Evolutionary conservation across 306 rosid genomes (phyloP), one percentile per base, ranked within the genome.

Genomic region (Albizia julibrissin): DNA sequence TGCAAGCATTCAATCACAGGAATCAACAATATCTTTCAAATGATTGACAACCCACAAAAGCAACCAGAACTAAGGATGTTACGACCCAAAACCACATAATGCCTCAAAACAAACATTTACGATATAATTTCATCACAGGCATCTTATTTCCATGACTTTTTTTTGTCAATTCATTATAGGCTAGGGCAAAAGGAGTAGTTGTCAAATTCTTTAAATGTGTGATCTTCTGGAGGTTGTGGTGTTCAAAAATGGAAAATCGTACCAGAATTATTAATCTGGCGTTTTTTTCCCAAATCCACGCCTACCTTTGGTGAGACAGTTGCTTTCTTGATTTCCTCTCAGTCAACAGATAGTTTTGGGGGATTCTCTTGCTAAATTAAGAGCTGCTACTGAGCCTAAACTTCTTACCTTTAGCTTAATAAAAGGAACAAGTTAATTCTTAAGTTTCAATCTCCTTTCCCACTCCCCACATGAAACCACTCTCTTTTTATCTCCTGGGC

Each of bases 71-170:
- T 75, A 56, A 68, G 26, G 77, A 76, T 33, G 33, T 54, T 75
- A 82, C 65, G 71, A 67, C 62, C 49, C 65, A 76, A 75, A 72
- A 76, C 65, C 42, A 69, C 11, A 59, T 24, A 52, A 70, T 76
- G 37, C 81, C 66, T 22, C 16, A 31, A 69, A 54, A 76, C 54
- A 19, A 16, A 49, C 50, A 47, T 47, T 47, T 76, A 82, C 24
- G 49, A 68, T 15, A 49, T 33, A 40, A 42, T 37, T 27, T 15
- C 50, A 39, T 50, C 54, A 75, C 22, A 64, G 11, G 68, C 24
- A 29, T 40, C 10, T 75, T 24, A 50, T 13, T 65, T 24, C 71
- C 67, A 72, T 37, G 52, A 71, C 39, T 42, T 40, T 47, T 49
- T 81, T 62, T 37, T 46, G 27, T 22, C 66, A 61, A 73, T 39